Evolutionary conservation across 306 rosid species (phyloP), one percentile per base, ranked within the genome.

Genomic region (Purshia tridentata): DNA sequence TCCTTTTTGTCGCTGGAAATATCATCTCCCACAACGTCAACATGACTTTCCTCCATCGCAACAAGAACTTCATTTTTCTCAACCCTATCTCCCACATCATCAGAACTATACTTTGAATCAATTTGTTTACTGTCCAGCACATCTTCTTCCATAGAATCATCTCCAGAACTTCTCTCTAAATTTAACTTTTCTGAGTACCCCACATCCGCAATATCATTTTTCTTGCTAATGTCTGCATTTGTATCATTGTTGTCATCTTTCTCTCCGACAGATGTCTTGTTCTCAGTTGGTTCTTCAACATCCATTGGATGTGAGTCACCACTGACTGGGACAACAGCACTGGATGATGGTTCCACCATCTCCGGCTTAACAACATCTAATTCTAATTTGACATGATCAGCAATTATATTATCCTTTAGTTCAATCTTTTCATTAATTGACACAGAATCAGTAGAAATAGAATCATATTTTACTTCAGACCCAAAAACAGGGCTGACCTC

Each of bases 61-160:
- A 79, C 60, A 74, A 77, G 79, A 63, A 68, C 83, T 76, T 84
- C 92, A 74, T 18, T 79, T 80, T 77, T 83, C 79, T 83, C 83
- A 39, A 55, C 67, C 72, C 70, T 86, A 63, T 87, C 80, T 78
- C 77, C 78, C 74, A 84, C 84, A 69, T 87, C 87, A 75, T 77
- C 89, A 76, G 80, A 87, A 76, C 70, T 66, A 81, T 85, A 88
- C 81, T 84, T 90, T 19, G 88, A 90, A 78, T 91, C 96, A 83
- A 82, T 77, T 78, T 86, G 96, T 73, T 87, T 94, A 81, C 74
- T 86, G 88, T 94, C 99, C 23, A 81, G 79, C 79, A 87, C 81
- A 88, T 94, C 99, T 81, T 91, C 99, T 72, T 92, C 98, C 88
- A 94, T 91, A 48, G 99, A 94, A 88, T 94, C 98, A 81, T 94